These are phyloP conservation scores for Cryptococcus wingfieldii DNA, from an alignment of 1,284 basidiomycete genomes.

Conservation along the genomic window DNA sequence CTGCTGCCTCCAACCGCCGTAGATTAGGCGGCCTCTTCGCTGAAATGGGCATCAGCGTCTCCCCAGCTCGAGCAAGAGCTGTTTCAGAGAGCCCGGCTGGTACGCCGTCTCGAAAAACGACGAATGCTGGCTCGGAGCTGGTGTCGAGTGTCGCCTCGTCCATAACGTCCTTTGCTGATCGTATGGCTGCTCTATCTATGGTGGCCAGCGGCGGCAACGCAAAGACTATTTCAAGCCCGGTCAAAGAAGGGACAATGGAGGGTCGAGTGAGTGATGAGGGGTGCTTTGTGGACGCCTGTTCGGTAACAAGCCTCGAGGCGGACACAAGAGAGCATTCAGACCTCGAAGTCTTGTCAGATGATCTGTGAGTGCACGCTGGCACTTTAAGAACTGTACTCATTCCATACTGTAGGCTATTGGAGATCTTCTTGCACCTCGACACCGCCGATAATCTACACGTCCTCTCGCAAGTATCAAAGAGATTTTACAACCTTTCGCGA, in stretches of 20 bases:
- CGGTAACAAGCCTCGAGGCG: not conserved
- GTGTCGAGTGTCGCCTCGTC: not conserved
- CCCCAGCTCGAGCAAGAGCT: not conserved
- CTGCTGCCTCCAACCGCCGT: slow-evolving; percentile 16
- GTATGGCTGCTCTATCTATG: slow-evolving; percentile 5
- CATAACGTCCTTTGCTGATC: slow-evolving; percentile 7
- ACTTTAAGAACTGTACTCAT: not conserved
- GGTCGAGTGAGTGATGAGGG: slow-evolving; percentile 1
- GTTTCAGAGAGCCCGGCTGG: not conserved
- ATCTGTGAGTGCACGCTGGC: slow-evolving; percentile 27
- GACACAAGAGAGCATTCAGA: not conserved
- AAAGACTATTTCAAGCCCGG: not conserved
- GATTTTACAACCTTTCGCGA: slow-evolving; percentile 24
- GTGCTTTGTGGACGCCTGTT: slow-evolving; percentile 4
- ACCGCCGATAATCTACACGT: slow-evolving; percentile 13
- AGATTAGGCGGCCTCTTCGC: slow-evolving; percentile 22
- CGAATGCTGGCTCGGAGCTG: too few species aligned
- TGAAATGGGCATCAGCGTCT: slow-evolving; percentile 4
- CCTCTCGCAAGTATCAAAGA: slow-evolving; percentile 17
- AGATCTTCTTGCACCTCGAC: slow-evolving; percentile 28
- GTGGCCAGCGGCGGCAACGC: not conserved
- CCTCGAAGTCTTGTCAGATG: slow-evolving; percentile 30
- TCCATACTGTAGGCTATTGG: slow-evolving; percentile 18
- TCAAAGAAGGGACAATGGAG: not conserved
- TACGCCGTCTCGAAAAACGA: not conserved